Evolutionary conservation across 192 early-diverging fungal species (phyloP).

Genomic region (Blastocladiella britannica): DNA sequence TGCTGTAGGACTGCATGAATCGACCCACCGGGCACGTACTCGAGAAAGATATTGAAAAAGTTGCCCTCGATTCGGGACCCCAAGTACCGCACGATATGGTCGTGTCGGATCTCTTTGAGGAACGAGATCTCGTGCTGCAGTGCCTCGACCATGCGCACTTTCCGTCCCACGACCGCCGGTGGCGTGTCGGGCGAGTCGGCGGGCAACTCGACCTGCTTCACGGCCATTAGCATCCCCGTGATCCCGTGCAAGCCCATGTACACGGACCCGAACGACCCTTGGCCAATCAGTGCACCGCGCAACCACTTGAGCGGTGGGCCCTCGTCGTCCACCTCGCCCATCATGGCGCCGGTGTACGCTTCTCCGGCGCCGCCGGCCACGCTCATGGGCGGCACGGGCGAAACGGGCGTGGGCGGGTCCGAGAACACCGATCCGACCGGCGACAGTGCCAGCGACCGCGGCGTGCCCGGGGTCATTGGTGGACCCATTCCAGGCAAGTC

Average conservation of each 20-base stretch:
- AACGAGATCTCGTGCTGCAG: constrained; percentile 76
- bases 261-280: constrained; percentile 90
- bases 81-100: constrained; percentile 89
- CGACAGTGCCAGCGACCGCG: no score
- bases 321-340: no score
- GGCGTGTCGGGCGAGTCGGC: constrained; percentile 40
- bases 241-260: constrained; percentile 74
- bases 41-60: constrained; percentile 77
- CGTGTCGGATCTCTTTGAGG: constrained; percentile 75
- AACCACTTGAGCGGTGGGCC: no score
- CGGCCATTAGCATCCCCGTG: constrained; percentile 83
- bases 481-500: no score
- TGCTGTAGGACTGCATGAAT: constrained; percentile 62
- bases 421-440: no score
- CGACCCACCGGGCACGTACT: constrained; percentile 95
- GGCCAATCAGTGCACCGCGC: constrained; percentile 73
- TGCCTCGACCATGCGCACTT: constrained; percentile 64
- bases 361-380: no score
- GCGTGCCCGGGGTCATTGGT: no score
- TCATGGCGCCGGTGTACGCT: no score
- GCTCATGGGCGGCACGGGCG: no score
- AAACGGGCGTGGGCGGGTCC: no score
- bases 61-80: constrained; percentile 58
- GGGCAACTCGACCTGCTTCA: constrained; percentile 82
- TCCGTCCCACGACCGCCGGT: constrained; percentile 34